A percentile compares a stretch with the other conserved stretches of the same genome.
phyloP scores from a whole-genome alignment of 129 eudicot genomes.

The Flaveria bidentis region DNA sequence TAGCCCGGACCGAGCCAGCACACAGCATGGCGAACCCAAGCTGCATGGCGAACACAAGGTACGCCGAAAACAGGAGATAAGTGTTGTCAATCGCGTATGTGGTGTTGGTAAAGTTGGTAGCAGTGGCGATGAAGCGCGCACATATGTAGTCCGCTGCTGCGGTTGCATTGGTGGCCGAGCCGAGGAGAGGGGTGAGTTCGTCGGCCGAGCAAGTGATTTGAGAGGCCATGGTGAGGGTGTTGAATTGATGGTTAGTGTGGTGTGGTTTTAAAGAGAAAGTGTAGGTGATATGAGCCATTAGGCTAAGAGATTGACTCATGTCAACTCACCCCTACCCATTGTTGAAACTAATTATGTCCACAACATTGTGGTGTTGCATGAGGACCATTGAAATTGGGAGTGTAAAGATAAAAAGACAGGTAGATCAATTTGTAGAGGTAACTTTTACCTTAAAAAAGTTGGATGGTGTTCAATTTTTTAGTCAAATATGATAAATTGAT shows the following conservation, averaged over 20 bases:
- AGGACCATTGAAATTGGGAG: slow-evolving; percentile 25
- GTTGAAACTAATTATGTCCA: slow-evolving; percentile 25
- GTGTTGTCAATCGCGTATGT: slow-evolving; percentile 56
- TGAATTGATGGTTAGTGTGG: slow-evolving; percentile 4
- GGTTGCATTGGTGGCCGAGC: slow-evolving; percentile 38
- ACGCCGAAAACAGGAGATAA: slow-evolving; percentile 66
- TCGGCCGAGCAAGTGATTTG: slow-evolving; percentile 13
- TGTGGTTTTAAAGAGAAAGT: slow-evolving; percentile 5
- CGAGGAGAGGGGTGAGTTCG: slow-evolving; percentile 33
- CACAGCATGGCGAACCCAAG: slow-evolving; percentile 84
- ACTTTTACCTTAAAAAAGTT: neutral
- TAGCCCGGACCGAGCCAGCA: slow-evolving; percentile 70
- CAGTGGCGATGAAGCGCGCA: slow-evolving; percentile 38
- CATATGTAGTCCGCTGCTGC: slow-evolving; percentile 61
- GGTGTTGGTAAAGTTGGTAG: slow-evolving; percentile 38
- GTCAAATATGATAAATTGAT: no score
- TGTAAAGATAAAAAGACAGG: neutral
- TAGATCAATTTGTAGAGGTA: neutral
- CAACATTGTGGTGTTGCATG: slow-evolving; percentile 22
- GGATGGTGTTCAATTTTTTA: no score
- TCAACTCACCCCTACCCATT: slow-evolving; percentile 17
- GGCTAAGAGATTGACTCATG: slow-evolving; percentile 18
- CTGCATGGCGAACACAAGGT: slow-evolving; percentile 74
- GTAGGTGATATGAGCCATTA: slow-evolving; percentile 8
- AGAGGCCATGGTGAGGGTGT: slow-evolving; percentile 28